Evolutionary conservation across 2,329 filamentous ascomycete genomes (phyloP), one percentile per base, ranked within the genome.

Genomic region (Beauveria medogensis): DNA sequence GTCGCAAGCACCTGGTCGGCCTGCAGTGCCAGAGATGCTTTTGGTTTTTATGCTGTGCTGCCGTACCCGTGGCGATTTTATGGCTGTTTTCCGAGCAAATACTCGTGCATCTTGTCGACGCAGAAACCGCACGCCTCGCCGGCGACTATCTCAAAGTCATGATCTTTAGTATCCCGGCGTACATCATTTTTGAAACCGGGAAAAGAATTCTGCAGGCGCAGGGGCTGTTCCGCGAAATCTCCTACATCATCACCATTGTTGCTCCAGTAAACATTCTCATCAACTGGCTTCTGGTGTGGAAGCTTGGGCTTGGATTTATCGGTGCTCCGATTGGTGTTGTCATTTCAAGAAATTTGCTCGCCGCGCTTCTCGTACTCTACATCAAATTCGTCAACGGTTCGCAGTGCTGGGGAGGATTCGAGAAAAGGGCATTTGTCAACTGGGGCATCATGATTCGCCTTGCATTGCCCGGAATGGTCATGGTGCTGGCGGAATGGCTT

Each of bases 401-500:
- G 55, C 84, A 91, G 68, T 95, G 91, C 77, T 96, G 91, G 91
- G 88, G 88, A 62, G 91, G 91, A 8, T 88, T 94, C 71, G 88
- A 85, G 50, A 78, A 76, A 63, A 82, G 83, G 40, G 89, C 89
- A 6, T 79, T 92, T 56, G 77, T 78, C 55, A 93, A 93, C 69
- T 94, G 90, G 90, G 62, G 93, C 66, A 67, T 72, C 7, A 95
- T 96, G 93, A 83, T 97, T 67, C 85, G 86, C 51, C 86, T 97
- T 41, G 91, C 93, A 0, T 77, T 97, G 16, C 92, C 93, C 0
- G 93, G 93, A 1, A 86, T 97, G 71, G 77, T 96, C 65, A 97
- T 97, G 92, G 89, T 97, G 2, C 86, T 95, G 71, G 92, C 93
- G 5, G 93, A 97, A 72, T 96, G 90, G 76, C 82, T 96, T 10